Evolutionary conservation across 2,329 filamentous ascomycete genomes (phyloP).

Genomic region (Whalleya microplaca): DNA sequence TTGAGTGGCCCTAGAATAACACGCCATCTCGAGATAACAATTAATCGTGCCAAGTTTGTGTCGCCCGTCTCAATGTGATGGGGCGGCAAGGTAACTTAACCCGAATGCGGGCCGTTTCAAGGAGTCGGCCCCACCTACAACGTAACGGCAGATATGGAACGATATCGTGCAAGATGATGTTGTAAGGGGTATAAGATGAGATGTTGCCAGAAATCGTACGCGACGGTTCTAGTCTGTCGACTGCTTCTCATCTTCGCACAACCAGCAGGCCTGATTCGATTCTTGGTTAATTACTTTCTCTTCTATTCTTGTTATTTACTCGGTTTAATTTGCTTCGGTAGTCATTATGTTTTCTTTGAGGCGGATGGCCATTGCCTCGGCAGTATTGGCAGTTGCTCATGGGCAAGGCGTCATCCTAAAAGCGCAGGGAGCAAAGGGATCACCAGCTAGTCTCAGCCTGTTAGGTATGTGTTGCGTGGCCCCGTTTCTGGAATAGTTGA

Average conservation of each 20-base stretch:
- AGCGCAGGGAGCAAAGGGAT: slow-evolving; percentile 34
- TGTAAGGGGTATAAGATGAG: slow-evolving; percentile 10
- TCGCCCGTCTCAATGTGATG: slow-evolving; percentile 23
- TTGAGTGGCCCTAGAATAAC: background rate
- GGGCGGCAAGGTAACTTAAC: slow-evolving; percentile 18
- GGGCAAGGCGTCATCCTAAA: slow-evolving; percentile 39
- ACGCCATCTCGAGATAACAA: background rate
- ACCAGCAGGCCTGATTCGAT: slow-evolving; percentile 30
- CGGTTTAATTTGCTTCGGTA: slow-evolving; percentile 5
- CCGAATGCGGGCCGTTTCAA: slow-evolving; percentile 18
- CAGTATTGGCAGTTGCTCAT: slow-evolving; percentile 33
- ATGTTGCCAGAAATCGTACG: slow-evolving; percentile 1
- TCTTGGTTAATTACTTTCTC: slow-evolving; percentile 20
- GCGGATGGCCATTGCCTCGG: slow-evolving; percentile 21
- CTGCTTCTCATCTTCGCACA: slow-evolving; percentile 11
- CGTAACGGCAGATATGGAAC: slow-evolving; percentile 21
- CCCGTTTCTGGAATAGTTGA: slow-evolving; percentile 10
- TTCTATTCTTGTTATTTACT: no score
- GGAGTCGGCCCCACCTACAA: slow-evolving; percentile 18
- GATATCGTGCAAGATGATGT: slow-evolving; percentile 12
- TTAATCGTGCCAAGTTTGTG: slow-evolving; percentile 11
- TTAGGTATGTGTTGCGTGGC: slow-evolving; percentile 30
- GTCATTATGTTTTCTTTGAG: slow-evolving; percentile 26
- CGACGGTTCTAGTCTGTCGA: slow-evolving; percentile 6
- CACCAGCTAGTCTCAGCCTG: slow-evolving; percentile 33